These are phyloP conservation scores for Emericellopsis cladophorae DNA, from an alignment of 2,329 filamentous ascomycete species.

Conservation along the genomic window DNA sequence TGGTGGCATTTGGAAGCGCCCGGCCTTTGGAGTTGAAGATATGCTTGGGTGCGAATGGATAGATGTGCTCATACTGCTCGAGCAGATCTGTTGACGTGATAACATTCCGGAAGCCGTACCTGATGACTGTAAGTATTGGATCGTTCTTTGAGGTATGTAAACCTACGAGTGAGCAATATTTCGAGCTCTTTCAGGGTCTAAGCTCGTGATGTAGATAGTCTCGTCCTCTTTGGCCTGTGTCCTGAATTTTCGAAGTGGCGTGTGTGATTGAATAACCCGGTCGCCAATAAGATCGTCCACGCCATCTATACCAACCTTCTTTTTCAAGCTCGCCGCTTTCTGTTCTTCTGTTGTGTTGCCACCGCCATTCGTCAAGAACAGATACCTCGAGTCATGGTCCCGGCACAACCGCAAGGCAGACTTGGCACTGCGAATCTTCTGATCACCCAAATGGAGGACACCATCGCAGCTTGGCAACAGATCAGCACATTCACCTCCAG, in stretches of 20 bases:
- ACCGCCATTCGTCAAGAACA: conserved; percentile 91
- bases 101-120: conserved; percentile 66
- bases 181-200: conserved; percentile 53
- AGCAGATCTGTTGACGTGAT: conserved; percentile 80
- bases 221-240: conserved; percentile 19
- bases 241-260: conserved; percentile 58
- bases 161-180: conserved; percentile 55
- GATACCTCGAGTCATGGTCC: conserved; percentile 69
- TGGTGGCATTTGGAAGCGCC: not conserved
- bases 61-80: conserved; percentile 59
- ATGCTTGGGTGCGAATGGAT: conserved; percentile 55
- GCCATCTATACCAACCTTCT: conserved; percentile 16
- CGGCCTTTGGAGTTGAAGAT: not conserved
- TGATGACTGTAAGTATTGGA: conserved; percentile 7
- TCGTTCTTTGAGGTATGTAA: not conserved
- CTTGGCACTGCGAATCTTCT: conserved; percentile 66
- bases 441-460: conserved; percentile 75
- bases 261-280: conserved; percentile 66
- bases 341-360: conserved; percentile 57
- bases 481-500: not conserved
- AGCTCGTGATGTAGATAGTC: conserved; percentile 65
- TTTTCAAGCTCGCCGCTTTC: conserved; percentile 19
- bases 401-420: conserved; percentile 64
- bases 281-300: conserved; percentile 19
- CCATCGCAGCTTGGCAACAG: conserved; percentile 58